Conservation (phyloP, 306 rosid species). For the Echinosophora koreensis region DNA sequence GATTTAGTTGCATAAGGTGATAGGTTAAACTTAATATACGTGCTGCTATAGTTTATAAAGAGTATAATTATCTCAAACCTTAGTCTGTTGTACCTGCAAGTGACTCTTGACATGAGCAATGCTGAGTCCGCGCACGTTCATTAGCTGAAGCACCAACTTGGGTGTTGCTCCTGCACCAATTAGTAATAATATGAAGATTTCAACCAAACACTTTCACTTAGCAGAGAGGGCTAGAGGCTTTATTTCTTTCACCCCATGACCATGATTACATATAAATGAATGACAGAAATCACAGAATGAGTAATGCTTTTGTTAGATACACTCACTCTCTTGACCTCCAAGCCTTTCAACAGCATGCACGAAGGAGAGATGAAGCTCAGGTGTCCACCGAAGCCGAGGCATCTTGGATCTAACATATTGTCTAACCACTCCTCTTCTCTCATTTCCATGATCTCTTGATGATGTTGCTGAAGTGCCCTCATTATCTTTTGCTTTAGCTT, state of each 20-base stretch:
- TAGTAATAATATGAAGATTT: background rate
- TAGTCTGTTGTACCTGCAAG: constrained; percentile 67
- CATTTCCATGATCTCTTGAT: constrained; percentile 47
- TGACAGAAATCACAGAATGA: background rate
- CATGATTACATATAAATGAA: background rate
- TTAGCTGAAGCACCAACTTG: constrained; percentile 82
- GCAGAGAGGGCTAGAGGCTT: background rate
- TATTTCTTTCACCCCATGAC: background rate
- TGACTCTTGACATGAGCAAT: constrained; percentile 96
- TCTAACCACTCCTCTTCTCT: constrained; percentile 59
- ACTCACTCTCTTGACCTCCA: constrained; percentile 91
- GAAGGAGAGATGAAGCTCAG: constrained; percentile 81
- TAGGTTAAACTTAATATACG: too few species aligned
- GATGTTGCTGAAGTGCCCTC: constrained; percentile 30
- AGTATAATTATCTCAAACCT: background rate
- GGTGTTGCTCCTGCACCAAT: constrained; percentile 77
- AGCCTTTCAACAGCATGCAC: constrained; percentile 79
- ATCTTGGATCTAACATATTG: constrained; percentile 79
- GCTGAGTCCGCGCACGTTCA: constrained; percentile 93
- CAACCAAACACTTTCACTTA: background rate
- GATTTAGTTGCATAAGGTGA: too few species aligned
- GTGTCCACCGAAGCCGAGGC: constrained; percentile 95
- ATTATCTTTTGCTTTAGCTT: constrained; percentile 22
- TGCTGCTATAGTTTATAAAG: background rate
- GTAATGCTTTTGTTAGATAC: background rate